These are phyloP conservation scores for Cryptococcus neoformans DNA, from an alignment of 1,284 basidiomycete genomes.

Conservation along the genomic window DNA sequence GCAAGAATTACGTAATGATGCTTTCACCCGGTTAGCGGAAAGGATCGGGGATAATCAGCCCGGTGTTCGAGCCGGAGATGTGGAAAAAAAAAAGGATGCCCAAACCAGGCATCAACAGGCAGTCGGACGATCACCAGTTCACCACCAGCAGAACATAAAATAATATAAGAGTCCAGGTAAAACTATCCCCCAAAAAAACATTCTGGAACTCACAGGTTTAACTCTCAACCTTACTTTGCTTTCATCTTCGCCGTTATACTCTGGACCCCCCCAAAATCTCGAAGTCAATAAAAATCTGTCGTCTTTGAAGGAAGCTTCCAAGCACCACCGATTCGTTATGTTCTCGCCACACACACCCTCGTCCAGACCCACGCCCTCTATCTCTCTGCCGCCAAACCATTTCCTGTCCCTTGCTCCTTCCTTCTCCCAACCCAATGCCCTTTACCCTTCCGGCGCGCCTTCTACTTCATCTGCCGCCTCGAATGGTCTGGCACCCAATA, in stretches of 20 bases:
- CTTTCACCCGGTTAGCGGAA: too few species aligned
- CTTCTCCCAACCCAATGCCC: slow-evolving; percentile 24
- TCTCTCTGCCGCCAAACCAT: slow-evolving; percentile 55
- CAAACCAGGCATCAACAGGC: too few species aligned
- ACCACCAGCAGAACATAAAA: too few species aligned
- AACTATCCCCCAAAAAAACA: too few species aligned
- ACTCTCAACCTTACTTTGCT: not conserved
- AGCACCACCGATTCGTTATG: not conserved
- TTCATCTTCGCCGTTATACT: not conserved
- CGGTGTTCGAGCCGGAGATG: too few species aligned
- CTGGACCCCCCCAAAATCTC: too few species aligned
- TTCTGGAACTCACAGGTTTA: not conserved
- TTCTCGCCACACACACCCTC: not conserved
- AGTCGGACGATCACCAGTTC: too few species aligned
- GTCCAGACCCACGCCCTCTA: slow-evolving; percentile 11
- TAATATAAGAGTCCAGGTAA: too few species aligned
- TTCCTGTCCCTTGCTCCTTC: slow-evolving; percentile 63
- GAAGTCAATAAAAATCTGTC: not conserved
- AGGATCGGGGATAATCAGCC: too few species aligned
- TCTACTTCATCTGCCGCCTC: slow-evolving; percentile 40
- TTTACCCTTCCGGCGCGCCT: slow-evolving; percentile 28
- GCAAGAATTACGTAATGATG: too few species aligned
- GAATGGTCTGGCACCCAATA: slow-evolving; percentile 57
- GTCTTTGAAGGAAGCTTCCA: not conserved
- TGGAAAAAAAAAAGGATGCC: too few species aligned